These are phyloP conservation scores for Chytriomyces sp. DNA, from an alignment of 192 early-diverging fungal genomes.

Conservation along the genomic window DNA sequence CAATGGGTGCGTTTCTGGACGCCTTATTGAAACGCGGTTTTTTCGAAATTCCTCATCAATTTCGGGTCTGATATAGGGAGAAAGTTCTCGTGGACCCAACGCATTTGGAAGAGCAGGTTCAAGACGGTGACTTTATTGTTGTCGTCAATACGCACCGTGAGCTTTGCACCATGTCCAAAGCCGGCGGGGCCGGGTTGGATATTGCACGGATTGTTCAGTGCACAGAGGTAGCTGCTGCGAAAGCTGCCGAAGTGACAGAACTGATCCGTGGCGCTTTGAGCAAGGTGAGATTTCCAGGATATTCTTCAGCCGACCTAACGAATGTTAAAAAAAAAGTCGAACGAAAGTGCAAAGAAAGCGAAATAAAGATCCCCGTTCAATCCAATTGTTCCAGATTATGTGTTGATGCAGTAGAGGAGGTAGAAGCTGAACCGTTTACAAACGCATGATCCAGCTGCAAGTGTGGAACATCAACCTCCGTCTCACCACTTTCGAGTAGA, in stretches of 20 bases:
- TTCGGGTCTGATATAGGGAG: constrained; percentile 14
- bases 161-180: constrained; percentile 88
- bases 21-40: neutral
- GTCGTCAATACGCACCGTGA: constrained; percentile 92
- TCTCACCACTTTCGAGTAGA: constrained; percentile 4
- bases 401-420: neutral
- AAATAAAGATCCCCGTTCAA: constrained; percentile 5
- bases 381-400: constrained; percentile 4
- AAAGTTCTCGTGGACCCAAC: constrained; percentile 79
- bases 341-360: neutral
- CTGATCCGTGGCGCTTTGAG: constrained; percentile 72
- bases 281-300: constrained; percentile 35
- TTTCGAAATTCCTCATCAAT: neutral
- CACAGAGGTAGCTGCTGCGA: constrained; percentile 75
- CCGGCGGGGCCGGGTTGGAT: constrained; percentile 84
- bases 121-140: constrained; percentile 81
- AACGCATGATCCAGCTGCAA: constrained; percentile 17
- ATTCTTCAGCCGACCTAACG: constrained; percentile 32
- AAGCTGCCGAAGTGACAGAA: constrained; percentile 76
- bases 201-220: constrained; percentile 77
- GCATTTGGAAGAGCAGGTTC: constrained; percentile 83
- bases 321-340: neutral
- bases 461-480: constrained; percentile 20
- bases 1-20: constrained; percentile 56
- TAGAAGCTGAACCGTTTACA: neutral